Percentiles rank a stretch among this genome's conserved stretches.
These are phyloP conservation scores for Ascodesmis nigricans DNA, from an alignment of 495 filamentous ascomycete species.

Conservation along the genomic window DNA sequence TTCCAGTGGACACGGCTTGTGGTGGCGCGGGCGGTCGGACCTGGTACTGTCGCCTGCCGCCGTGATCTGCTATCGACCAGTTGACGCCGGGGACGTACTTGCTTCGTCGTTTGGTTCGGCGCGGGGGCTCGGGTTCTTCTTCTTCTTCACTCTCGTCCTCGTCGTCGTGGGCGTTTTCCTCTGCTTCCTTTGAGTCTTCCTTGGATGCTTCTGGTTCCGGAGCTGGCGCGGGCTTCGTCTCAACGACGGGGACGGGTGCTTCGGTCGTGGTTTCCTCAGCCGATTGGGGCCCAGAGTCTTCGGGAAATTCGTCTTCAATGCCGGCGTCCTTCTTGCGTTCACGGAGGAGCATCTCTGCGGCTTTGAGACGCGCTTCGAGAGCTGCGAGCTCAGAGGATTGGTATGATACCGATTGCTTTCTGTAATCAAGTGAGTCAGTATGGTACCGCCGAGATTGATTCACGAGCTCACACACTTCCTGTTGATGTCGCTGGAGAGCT, in stretches of 20 bases:
- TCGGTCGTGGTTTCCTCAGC: constrained; percentile 5
- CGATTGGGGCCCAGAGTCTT: background rate
- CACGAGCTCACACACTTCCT: constrained; percentile 46
- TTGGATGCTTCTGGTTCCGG: constrained; percentile 11
- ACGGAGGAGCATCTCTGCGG: constrained; percentile 64
- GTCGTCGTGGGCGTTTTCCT: constrained; percentile 1
- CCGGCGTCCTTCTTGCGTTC: constrained; percentile 22
- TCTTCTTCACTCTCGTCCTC: constrained; percentile 5
- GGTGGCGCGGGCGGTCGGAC: constrained; percentile 17
- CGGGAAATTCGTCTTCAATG: constrained; percentile 9
- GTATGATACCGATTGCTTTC: constrained; percentile 45
- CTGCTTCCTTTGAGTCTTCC: constrained; percentile 10
- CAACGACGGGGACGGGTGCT: constrained; percentile 10
- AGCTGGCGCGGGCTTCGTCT: constrained; percentile 4
- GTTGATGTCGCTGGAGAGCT: constrained; percentile 55
- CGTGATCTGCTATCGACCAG: constrained; percentile 18
- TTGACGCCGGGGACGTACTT: constrained; percentile 5
- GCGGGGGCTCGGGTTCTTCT: constrained; percentile 7
- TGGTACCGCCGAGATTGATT: background rate
- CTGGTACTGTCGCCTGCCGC: constrained; percentile 14
- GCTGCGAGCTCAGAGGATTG: constrained; percentile 64
- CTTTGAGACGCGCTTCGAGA: constrained; percentile 60
- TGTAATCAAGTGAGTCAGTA: constrained; percentile 20
- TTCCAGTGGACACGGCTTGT: constrained; percentile 13
- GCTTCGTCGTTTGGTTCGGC: too few relatives aligned